A percentile compares a stretch with the other conserved stretches of the same genome.
Conservation (phyloP, 208 protist species). For the Crithidia expoeki region DNA sequence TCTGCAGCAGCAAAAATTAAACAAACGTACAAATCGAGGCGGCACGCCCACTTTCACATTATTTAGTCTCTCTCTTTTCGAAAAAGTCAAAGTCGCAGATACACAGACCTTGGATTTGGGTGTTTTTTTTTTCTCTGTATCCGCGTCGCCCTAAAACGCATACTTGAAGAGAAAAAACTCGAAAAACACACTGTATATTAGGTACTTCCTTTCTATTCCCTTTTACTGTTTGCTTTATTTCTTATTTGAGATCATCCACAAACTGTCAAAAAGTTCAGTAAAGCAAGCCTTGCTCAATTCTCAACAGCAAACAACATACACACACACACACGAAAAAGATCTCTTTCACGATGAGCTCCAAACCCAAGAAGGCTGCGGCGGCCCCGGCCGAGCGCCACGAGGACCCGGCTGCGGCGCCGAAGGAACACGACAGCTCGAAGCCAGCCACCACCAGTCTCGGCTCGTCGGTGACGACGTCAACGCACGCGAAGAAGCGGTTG, state of each 20-base stretch:
- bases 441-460: not conserved
- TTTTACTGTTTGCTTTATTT: not conserved
- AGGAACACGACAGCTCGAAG: not conserved
- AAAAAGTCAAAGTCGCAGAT: not conserved
- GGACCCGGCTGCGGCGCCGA: slow-evolving; percentile 1
- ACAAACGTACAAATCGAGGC: not conserved
- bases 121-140: slow-evolving; percentile 9
- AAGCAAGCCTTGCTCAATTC: no score
- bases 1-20: not conserved
- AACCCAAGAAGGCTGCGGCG: slow-evolving; percentile 5
- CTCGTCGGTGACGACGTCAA: not conserved
- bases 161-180: slow-evolving; percentile 29
- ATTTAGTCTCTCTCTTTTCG: not conserved
- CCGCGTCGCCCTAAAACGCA: slow-evolving; percentile 1
- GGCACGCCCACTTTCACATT: not conserved
- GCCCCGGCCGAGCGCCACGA: slow-evolving; percentile 4
- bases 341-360: not conserved
- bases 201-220: not conserved
- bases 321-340: not conserved
- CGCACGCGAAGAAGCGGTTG: slow-evolving; percentile 37
- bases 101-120: not conserved
- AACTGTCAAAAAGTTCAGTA: not conserved
- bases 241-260: not conserved
- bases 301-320: not conserved
- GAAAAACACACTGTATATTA: slow-evolving; percentile 7